Base-by-base conservation (phyloP, 257 asterid species). In the Verbena officinalis region DNA sequence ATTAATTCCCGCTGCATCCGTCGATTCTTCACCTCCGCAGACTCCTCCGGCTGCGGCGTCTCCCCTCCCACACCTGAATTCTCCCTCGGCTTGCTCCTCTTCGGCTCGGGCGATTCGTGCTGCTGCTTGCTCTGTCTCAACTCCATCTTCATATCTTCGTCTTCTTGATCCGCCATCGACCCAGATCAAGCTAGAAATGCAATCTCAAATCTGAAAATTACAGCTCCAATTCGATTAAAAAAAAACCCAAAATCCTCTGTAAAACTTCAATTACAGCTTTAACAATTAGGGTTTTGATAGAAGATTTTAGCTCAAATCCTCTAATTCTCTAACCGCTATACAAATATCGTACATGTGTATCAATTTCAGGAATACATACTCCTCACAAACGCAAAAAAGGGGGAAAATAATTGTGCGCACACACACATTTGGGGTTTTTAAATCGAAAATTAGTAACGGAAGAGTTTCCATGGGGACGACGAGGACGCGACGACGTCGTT, bases 21-120 rank as follows among this genome's bases (percentile, higher is more conserved):
- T 13, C 96, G 77, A 64, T 70, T 75, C 62, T 69, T 73, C 69
- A 30, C 78, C 78, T 85, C 97, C 33, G 75, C 78, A 11, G 86
- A 76, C 76, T 82, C 92, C 72, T 68, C 88, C 71, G 38, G 17
- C 56, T 16, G 46, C 59, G 59, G 8, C 68, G 22, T 63, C 20
- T 71, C 87, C 46, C 59, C 84, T 22, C 23, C 83, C 17, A 34
- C 75, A 17, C 54, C 85, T 17, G 72, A 64, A 54, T 65, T 71
- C 66, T 86, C 95, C 73, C 81, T 77, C 12, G 96, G 84, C 69
- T 82, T 90, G 75, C 99, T 90, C 84, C 99, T 72, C 84, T 93
- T 93, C 30, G 95, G 90, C 80, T 87, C 99, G 31, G 97, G 99
- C 15, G 97, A 80, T 62, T 88, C 96, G 71, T 77, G 71, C 79